Evolutionary conservation across 148 eudicot genomes (phyloP).

Genomic region (Chenopodium album): DNA sequence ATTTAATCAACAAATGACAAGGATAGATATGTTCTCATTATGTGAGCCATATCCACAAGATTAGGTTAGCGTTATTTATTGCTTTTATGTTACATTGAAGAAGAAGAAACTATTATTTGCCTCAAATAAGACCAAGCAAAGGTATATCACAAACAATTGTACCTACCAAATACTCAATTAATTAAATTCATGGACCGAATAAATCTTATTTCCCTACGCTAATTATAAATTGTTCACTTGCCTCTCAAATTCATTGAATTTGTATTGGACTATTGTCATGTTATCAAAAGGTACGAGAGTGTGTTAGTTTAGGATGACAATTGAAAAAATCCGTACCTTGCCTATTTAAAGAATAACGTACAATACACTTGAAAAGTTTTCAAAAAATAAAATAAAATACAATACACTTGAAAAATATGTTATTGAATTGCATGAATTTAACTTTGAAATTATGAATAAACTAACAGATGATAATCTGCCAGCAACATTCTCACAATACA

Average conservation of each 20-base stretch:
- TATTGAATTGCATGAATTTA: conserved; percentile 2
- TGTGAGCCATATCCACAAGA: neutral
- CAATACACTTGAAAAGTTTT: neutral
- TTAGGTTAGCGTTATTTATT: neutral
- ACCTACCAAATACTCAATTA: no score
- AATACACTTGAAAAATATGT: neutral
- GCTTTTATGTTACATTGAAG: neutral
- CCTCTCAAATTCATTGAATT: neutral
- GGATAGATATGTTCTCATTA: neutral
- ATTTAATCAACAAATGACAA: neutral
- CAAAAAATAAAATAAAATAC: no score
- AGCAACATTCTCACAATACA: neutral
- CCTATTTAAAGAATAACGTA: no score
- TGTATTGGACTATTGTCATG: neutral
- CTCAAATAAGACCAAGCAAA: neutral
- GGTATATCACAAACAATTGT: no score
- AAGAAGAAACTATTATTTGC: neutral
- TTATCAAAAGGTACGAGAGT: no score
- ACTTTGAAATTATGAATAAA: neutral
- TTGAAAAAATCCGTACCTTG: no score
- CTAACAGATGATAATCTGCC: neutral
- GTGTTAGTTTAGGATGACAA: no score
- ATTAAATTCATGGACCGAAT: no score
- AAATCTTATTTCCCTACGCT: no score
- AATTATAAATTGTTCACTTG: no score